Conservation (phyloP, 257 asterid species). For the Lithospermum erythrorhizon region DNA sequence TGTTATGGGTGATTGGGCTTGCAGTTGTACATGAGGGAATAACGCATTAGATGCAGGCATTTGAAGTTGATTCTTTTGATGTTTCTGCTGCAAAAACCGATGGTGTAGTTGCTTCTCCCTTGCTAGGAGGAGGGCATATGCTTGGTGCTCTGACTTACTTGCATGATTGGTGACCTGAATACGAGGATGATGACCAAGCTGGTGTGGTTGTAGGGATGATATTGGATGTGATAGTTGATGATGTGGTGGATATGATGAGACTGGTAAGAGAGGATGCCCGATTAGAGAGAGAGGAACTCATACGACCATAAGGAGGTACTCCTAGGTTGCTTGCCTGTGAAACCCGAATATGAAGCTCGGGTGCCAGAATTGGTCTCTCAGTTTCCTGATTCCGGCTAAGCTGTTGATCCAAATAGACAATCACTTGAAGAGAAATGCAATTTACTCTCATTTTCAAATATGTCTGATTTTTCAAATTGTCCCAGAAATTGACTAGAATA, state of each 20-base stretch:
- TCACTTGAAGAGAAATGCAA: no score
- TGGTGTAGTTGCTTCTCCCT: constrained; percentile 69
- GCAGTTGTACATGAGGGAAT: constrained; percentile 56
- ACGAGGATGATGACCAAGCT: constrained; percentile 27
- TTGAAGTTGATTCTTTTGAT: constrained; percentile 29
- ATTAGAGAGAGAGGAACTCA: constrained; percentile 28
- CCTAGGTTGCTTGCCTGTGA: constrained; percentile 35
- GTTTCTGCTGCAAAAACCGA: constrained; percentile 43
- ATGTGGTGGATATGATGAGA: constrained; percentile 29
- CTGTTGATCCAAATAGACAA: no score
- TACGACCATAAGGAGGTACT: constrained; percentile 25
- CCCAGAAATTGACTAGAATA: no score
- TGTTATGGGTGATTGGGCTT: constrained; percentile 49
- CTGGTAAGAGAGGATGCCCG: constrained; percentile 35
- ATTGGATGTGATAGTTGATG: constrained; percentile 29
- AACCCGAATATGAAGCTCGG: constrained; percentile 54
- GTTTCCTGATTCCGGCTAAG: constrained; percentile 57
- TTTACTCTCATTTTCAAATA: no score
- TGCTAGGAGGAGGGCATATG: constrained; percentile 59
- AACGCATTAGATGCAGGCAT: constrained; percentile 45
- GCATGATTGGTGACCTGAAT: constrained; percentile 63
- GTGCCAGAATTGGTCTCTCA: constrained; percentile 48
- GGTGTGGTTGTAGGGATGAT: constrained; percentile 27
- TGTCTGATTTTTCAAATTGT: no score
- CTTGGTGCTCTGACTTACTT: constrained; percentile 57